Percentiles rank a stretch among this genome's conserved stretches.
Conservation (phyloP, 371 early-diverging fungal genomes). For the Thermomucor indicae-seudaticae region DNA sequence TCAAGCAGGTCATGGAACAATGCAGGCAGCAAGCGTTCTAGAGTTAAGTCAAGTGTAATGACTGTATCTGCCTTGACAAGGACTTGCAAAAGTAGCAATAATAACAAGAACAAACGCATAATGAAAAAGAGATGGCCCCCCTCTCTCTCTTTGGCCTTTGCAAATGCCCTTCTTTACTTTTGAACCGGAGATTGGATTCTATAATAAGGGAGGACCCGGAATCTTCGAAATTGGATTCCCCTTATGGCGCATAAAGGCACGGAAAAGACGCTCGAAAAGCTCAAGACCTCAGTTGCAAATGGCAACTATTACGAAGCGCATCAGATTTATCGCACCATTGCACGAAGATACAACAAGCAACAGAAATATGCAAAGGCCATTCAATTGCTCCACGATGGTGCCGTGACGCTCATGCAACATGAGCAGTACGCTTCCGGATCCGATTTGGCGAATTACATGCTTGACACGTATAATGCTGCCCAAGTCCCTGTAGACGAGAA, state of each 20-base stretch:
- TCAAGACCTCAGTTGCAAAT: slow-evolving; percentile 63
- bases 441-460: slow-evolving; percentile 78
- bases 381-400: slow-evolving; percentile 74
- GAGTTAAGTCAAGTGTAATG: no score
- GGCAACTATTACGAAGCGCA: slow-evolving; percentile 92
- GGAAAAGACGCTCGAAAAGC: slow-evolving; percentile 65
- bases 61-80: no score
- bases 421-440: slow-evolving; percentile 82
- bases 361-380: slow-evolving; percentile 75
- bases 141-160: no score
- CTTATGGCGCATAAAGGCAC: slow-evolving; percentile 59
- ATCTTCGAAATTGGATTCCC: no score
- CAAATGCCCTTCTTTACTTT: no score
- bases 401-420: slow-evolving; percentile 70
- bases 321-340: slow-evolving; percentile 90
- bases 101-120: no score
- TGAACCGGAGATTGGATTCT: no score
- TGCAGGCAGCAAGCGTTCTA: no score
- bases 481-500: slow-evolving; percentile 68
- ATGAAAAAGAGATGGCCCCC: no score
- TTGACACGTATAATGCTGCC: slow-evolving; percentile 75
- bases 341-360: slow-evolving; percentile 85
- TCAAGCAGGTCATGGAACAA: no score
- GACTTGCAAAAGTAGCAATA: no score
- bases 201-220: no score